phyloP scores from a whole-genome alignment of 2,329 filamentous ascomycete genomes.

The Fusarium pseudocircinatum region DNA sequence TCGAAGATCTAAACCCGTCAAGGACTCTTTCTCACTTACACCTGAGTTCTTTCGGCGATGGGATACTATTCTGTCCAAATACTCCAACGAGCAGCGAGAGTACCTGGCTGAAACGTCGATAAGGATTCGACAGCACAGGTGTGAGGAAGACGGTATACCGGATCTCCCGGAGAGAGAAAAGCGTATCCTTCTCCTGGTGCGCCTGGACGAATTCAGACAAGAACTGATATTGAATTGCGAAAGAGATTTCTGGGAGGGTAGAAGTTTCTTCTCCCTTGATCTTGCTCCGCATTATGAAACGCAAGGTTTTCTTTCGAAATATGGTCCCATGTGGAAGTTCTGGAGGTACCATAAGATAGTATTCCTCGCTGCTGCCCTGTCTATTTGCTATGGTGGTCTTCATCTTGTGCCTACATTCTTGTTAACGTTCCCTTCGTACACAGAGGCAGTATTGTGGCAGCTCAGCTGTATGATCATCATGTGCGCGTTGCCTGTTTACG shows the following conservation, averaged over 20 bases:
- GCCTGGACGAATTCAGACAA: neutral
- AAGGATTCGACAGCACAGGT: neutral
- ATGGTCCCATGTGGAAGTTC: neutral
- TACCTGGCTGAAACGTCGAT: neutral
- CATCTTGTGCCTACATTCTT: neutral
- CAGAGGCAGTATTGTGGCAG: neutral
- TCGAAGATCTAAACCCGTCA: neutral
- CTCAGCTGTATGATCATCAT: neutral
- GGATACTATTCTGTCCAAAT: neutral
- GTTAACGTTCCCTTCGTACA: neutral
- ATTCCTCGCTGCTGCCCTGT: rapidly evolving
- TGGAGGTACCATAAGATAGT: rapidly evolving
- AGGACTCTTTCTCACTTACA: rapidly evolving
- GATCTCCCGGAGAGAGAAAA: neutral
- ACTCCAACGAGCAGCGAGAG: neutral
- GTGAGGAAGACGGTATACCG: neutral
- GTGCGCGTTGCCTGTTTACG: neutral
- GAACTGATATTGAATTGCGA: neutral
- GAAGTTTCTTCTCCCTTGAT: neutral
- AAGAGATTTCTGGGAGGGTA: neutral
- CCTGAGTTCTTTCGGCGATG: neutral
- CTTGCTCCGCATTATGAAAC: neutral
- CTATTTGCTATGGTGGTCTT: neutral
- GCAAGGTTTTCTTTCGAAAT: neutral
- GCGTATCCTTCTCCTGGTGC: neutral